Base-by-base conservation (phyloP, 169 alveolate genomes). In the Plasmodium coatneyi region DNA sequence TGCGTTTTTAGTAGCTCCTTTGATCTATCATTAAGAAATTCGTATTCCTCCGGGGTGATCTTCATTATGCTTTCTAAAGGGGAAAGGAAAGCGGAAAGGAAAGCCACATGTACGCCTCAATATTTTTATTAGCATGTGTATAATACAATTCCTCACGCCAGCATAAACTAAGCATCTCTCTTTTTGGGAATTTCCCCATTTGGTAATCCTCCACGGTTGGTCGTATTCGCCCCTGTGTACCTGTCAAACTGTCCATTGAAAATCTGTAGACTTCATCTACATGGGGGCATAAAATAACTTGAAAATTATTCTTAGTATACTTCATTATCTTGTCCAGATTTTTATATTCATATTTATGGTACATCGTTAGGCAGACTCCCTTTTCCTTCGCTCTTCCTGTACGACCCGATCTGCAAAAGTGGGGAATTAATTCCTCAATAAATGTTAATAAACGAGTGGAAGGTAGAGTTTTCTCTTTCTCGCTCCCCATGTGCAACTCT, bases 351-450 rank as follows among this genome's bases (percentile, higher is more conserved):
- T 86, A 86, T 86, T 86, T 86, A 70, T 86, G 93, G 49, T 86
- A 86, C 72, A 86, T 86, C 28, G 93, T 86, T 86, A 86, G 84
- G 19, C 93, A 86, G 25, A 76, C 46, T 86, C 93, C 93, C 71
- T 76, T 86, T 34, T 86, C 93, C 10, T 86, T 86, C 22, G 60
- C 93, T 76, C 93, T 60, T 76, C 93, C 93, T 3, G 93, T 86
- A 74, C 93, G 54, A 25, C 93, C 93, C 30, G 93, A 86, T 72
- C 93, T 86, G 54, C 34, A 32, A 84, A 72, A 84, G 71, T 49
- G 39, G 32, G 25, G 34, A 71, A 5, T 71, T 28, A 70, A n/a
- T n/a, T 49, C 32, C 78, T 16, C 22, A 71, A 30, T 14, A 60
- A 3, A 28, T 66, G 34, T 71, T 84, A 46, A 71, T 22, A 49